Evolutionary conservation across 169 alveolate genomes (phyloP).

Genomic region (Cryptosporidium sp.): DNA sequence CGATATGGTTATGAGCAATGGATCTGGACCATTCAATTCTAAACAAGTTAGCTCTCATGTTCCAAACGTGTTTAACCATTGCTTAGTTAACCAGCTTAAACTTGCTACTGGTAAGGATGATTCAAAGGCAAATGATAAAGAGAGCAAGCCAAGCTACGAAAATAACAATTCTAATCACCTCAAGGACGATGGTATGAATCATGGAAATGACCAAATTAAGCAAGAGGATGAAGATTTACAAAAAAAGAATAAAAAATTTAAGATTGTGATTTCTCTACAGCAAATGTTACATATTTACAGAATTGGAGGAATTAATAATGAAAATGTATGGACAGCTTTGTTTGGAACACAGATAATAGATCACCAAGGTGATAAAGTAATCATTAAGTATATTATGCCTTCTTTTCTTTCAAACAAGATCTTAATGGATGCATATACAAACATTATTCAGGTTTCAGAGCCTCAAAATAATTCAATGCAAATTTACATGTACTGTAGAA

Average conservation of each 20-base stretch:
- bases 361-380: not conserved
- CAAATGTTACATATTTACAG: conserved; percentile 35
- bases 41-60: not conserved
- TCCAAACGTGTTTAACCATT: not conserved
- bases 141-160: not conserved
- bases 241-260: not conserved
- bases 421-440: conserved; percentile 55
- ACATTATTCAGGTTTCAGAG: conserved; percentile 21
- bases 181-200: not conserved
- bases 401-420: conserved; percentile 47
- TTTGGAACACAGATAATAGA: conserved; percentile 17
- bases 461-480: conserved; percentile 54
- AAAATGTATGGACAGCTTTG: conserved; percentile 71
- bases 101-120: not conserved
- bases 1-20: conserved; percentile 1
- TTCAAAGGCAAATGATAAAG: not conserved
- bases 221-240: not conserved
- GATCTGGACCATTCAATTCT: not conserved
- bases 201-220: not conserved
- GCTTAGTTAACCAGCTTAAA: not conserved
- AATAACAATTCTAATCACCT: not conserved
- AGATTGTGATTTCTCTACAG: conserved; percentile 28
- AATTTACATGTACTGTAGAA: conserved; percentile 59
- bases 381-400: conserved; percentile 20
- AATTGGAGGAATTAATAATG: conserved; percentile 57